Conservation (phyloP, 2,329 filamentous ascomycete species). For the Xylaria sp. region DNA sequence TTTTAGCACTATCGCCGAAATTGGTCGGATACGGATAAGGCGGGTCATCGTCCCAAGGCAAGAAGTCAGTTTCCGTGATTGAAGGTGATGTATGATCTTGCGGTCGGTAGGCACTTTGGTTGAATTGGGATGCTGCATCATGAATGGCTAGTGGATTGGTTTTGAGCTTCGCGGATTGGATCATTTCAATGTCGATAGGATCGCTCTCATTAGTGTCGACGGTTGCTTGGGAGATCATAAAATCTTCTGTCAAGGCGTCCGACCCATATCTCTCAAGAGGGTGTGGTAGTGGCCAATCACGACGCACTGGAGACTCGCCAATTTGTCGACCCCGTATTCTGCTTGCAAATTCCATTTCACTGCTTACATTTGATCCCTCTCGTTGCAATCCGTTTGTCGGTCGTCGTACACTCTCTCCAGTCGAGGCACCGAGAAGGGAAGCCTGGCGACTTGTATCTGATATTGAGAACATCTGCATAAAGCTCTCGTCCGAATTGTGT, state of each 20-base stretch:
- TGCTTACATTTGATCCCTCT: conserved; percentile 36
- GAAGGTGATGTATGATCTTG: conserved; percentile 55
- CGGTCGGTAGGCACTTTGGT: conserved; percentile 39
- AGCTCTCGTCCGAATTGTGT: conserved; percentile 69
- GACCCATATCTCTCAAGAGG: conserved; percentile 43
- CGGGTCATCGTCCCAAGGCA: conserved; percentile 68
- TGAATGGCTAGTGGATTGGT: conserved; percentile 24
- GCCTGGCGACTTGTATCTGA: conserved; percentile 61
- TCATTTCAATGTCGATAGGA: conserved; percentile 16
- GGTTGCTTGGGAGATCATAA: conserved; percentile 49
- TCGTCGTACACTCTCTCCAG: conserved; percentile 45
- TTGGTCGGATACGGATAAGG: conserved; percentile 62
- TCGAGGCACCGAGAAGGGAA: conserved; percentile 54
- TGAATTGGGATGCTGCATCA: conserved; percentile 22
- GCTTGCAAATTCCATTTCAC: conserved; percentile 57
- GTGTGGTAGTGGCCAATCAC: conserved; percentile 36
- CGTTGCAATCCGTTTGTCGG: conserved; percentile 25
- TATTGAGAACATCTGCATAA: conserved; percentile 68
- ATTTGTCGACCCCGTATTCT: conserved; percentile 58
- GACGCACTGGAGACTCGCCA: conserved; percentile 44
- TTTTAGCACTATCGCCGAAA: conserved; percentile 33
- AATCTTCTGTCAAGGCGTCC: conserved; percentile 45
- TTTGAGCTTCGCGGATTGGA: conserved; percentile 32
- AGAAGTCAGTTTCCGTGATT: conserved; percentile 68
- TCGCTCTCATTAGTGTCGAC: conserved; percentile 48